phyloP scores from a whole-genome alignment of 495 filamentous ascomycete genomes.

The Xylaria intraflava region DNA sequence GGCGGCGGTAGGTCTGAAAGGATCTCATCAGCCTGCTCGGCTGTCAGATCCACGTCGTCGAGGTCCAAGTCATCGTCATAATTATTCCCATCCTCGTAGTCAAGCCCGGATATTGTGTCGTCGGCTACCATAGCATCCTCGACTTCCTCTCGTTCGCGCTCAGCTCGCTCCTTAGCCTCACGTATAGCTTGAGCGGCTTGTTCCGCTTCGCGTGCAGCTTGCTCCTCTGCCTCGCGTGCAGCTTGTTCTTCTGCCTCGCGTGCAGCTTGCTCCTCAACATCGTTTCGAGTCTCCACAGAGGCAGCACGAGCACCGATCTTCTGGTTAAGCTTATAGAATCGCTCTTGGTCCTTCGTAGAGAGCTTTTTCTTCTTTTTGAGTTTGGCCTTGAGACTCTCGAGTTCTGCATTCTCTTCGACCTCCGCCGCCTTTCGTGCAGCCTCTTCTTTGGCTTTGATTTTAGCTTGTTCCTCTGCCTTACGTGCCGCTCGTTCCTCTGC shows the following conservation, averaged over 20 bases:
- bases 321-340: slow-evolving; percentile 32
- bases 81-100: slow-evolving; percentile 18
- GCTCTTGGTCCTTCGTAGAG: slow-evolving; percentile 27
- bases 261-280: slow-evolving; percentile 15
- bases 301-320: slow-evolving; percentile 25
- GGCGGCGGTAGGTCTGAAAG: slow-evolving; percentile 23
- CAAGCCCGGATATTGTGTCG: neutral
- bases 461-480: no score
- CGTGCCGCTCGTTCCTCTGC: slow-evolving; percentile 30
- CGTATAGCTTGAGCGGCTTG: slow-evolving; percentile 13
- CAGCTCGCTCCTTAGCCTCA: slow-evolving; percentile 21
- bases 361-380: slow-evolving; percentile 24
- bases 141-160: slow-evolving; percentile 26
- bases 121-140: slow-evolving; percentile 21
- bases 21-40: slow-evolving; percentile 33
- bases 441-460: slow-evolving; percentile 29
- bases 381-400: slow-evolving; percentile 14
- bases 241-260: slow-evolving; percentile 32
- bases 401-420: slow-evolving; percentile 12
- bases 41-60: slow-evolving; percentile 32
- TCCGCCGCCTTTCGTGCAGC: slow-evolving; percentile 28
- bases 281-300: slow-evolving; percentile 1
- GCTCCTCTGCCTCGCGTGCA: slow-evolving; percentile 11
- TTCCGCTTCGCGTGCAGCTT: slow-evolving; percentile 17
- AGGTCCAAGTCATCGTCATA: slow-evolving; percentile 31